Base-by-base conservation (phyloP, 2,329 filamentous ascomycete species). In the Emergomyces pasteurianus region DNA sequence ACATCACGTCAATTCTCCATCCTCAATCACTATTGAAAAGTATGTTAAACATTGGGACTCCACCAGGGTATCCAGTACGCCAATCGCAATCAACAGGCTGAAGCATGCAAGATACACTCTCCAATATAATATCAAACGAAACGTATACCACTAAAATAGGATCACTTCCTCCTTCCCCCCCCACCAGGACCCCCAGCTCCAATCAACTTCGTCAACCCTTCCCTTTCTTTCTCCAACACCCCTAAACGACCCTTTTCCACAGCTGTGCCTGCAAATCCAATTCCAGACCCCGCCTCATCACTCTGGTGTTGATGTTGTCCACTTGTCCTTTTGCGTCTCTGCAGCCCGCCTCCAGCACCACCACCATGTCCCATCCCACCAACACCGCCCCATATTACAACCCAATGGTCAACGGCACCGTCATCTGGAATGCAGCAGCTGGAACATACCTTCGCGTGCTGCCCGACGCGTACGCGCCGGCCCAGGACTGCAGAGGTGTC, bases 391-490 rank as follows among this genome's bases (percentile, higher is more conserved):
- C 84, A 90, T 26, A 90, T 76, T 5, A 91, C 87, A 0, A 84
- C 86, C 70, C 82, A 84, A 62, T 90, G 86, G 0, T 82, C 82
- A 0, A 92, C 69, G 12, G 77, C 74, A 38, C 84, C 81, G 0
- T 82, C 81, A 10, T 84, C 81, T 0, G 75, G 72, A 49, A 91
- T 76, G 31, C 80, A 77, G 28, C 82, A 86, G 62, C 83, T 79
- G 0, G 87, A 81, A 8, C 87, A 86, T 58, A 92, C 79, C 26
- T 87, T 90, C 67, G 87, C 87, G 70, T 90, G 83, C 79, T 73
- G 66, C n/a, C 74, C 71, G 3, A 76, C 66, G 1, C 65, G 69
- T 12, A 72, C 73, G 14, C 68, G 63, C 10, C 68, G 65, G 42
- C 71, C 64, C 54, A 79, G 63, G 6, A 68, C 67, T 21, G 72